Base-by-base conservation (phyloP, 306 rosid species). In the Pterocarpus macrocarpus region DNA sequence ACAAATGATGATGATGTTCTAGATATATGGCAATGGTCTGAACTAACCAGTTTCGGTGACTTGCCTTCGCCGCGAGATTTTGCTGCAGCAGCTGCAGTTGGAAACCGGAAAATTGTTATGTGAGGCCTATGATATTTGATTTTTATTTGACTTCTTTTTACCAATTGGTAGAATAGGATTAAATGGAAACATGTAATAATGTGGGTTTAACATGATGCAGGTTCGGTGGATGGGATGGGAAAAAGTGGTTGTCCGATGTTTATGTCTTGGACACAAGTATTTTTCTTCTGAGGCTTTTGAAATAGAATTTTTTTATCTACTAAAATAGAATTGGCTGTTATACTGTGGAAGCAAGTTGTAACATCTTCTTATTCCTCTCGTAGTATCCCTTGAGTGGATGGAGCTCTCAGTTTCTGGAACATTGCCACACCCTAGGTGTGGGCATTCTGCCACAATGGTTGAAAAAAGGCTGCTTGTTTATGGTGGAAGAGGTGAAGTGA, bases 21-120 rank as follows among this genome's bases (percentile, higher is more conserved):
- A 95, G 98, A 95, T 82, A 92, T 92, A 87, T 95, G 99, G 99
- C 99, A 95, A 75, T 95, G 99, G 99, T 91, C 98, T 65, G 99
- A 95, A 88, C 86, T 95, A 83, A 91, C 98, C 14, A 88, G 99
- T 73, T 90, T 93, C 61, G 99, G 99, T 13, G 99, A 95, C 82
- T 85, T 95, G 84, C 99, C 99, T 71, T 95, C 98, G 0, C 92
- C 96, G 7, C 85, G 97, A 66, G 99, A 95, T 88, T 95, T 95
- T 65, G 92, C 99, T 65, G 91, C 98, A 66, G 99, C 99, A 62
- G 88, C 99, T 34, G 92, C 98, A 7, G 82, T 93, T 89, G 99
- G 98, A 81, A 95, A 91, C 88, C 81, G 85, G 49, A 95, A 93
- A 86, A 95, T 93, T 85, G 91, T 95, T 59, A 90, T 93, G 99